These are phyloP conservation scores for Mortierella sp. DNA, from an alignment of 371 early-diverging fungal genomes.

Conservation along the genomic window DNA sequence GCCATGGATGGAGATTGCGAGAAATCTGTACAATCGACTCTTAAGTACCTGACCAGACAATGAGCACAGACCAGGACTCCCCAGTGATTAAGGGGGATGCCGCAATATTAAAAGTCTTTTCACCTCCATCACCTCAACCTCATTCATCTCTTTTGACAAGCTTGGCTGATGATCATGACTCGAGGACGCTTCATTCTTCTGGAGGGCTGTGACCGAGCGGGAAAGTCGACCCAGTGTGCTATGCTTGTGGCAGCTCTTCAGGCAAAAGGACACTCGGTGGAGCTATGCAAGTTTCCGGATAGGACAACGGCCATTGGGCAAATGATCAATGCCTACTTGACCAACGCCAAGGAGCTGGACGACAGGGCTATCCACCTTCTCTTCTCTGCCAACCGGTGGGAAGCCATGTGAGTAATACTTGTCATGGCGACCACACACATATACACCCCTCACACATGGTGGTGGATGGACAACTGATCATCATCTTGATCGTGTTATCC, in stretches of 20 bases:
- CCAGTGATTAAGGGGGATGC: too few relatives aligned
- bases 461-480: neutral
- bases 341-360: constrained; percentile 72
- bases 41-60: too few relatives aligned
- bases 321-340: constrained; percentile 91
- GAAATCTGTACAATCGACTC: too few relatives aligned
- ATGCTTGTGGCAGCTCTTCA: constrained; percentile 72
- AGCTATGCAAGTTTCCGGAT: constrained; percentile 85
- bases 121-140: too few relatives aligned
- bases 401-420: too few relatives aligned
- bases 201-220: constrained; percentile 97
- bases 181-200: constrained; percentile 96
- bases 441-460: neutral
- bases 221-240: constrained; percentile 93
- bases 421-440: too few relatives aligned
- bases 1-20: too few relatives aligned
- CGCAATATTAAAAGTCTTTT: too few relatives aligned
- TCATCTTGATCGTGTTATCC: neutral
- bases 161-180: too few relatives aligned
- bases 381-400: constrained; percentile 95
- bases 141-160: too few relatives aligned
- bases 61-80: too few relatives aligned
- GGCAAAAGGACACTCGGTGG: constrained; percentile 55
- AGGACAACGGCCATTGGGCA: constrained; percentile 93
- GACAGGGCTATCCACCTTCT: constrained; percentile 94